phyloP scores from a whole-genome alignment of 177 flowering plant genomes.

The Telopea speciosissima region DNA sequence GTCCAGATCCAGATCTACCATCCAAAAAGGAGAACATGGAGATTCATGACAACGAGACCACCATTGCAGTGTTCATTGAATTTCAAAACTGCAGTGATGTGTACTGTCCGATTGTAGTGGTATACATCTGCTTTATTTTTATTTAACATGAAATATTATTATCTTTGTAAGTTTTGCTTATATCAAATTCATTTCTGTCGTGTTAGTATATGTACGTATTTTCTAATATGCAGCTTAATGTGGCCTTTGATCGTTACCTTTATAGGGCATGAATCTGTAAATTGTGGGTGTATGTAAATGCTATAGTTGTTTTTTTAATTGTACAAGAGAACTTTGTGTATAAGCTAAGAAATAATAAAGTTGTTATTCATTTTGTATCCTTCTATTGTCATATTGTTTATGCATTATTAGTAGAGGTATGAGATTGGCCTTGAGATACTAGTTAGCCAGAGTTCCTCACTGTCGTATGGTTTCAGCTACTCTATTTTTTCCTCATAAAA shows the following conservation, averaged over 20 bases:
- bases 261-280: background rate
- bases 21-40: constrained; percentile 66
- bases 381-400: too few species aligned
- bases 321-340: background rate
- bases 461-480: too few species aligned
- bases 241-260: too few species aligned
- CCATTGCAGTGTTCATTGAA: constrained; percentile 45
- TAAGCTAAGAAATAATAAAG: background rate
- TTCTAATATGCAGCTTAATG: too few species aligned
- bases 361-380: background rate
- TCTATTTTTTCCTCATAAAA: too few species aligned
- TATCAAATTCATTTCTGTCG: background rate
- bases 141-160: background rate
- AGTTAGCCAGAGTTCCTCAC: too few species aligned
- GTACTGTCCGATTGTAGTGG: constrained; percentile 47
- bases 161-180: background rate
- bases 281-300: background rate
- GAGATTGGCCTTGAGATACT: too few species aligned
- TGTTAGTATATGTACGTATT: background rate
- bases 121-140: background rate
- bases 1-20: constrained; percentile 72
- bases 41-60: constrained; percentile 43
- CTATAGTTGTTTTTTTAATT: background rate
- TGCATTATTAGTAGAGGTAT: too few species aligned
- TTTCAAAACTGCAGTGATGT: constrained; percentile 63